Conservation (phyloP, 2,329 filamentous ascomycete genomes). For the Hypomyces rosellus region DNA sequence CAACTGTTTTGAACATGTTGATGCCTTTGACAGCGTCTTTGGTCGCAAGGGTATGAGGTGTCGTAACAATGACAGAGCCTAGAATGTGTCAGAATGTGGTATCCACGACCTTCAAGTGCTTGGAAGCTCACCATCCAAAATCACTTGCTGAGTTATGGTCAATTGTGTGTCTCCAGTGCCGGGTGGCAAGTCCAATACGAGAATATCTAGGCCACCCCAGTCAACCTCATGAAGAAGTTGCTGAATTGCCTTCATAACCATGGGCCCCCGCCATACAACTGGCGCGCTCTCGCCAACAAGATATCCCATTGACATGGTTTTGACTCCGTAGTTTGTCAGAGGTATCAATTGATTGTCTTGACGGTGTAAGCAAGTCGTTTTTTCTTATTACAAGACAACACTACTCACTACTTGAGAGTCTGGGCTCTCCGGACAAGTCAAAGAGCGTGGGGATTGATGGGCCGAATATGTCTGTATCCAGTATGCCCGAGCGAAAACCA, state of each 20-base stretch:
- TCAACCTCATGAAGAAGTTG: slow-evolving; percentile 93
- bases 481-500: slow-evolving; percentile 76
- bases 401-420: slow-evolving; percentile 62
- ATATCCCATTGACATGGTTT: slow-evolving; percentile 99
- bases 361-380: slow-evolving; percentile 7
- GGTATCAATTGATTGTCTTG: slow-evolving; percentile 76
- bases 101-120: neutral
- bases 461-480: slow-evolving; percentile 96
- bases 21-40: slow-evolving; percentile 90
- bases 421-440: slow-evolving; percentile 71
- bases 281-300: slow-evolving; percentile 73
- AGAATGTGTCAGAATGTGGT: slow-evolving; percentile 7
- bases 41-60: slow-evolving; percentile 86
- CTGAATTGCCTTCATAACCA: slow-evolving; percentile 96
- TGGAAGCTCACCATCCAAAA: slow-evolving; percentile 62
- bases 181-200: slow-evolving; percentile 86
- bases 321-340: slow-evolving; percentile 88
- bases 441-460: slow-evolving; percentile 90
- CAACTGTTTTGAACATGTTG: slow-evolving; percentile 83
- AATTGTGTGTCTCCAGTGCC: slow-evolving; percentile 94
- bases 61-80: slow-evolving; percentile 83
- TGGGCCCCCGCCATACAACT: slow-evolving; percentile 90
- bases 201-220: slow-evolving; percentile 82
- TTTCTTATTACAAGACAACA: neutral
- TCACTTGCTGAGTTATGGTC: slow-evolving; percentile 91